These are phyloP conservation scores for Solanum virginianum DNA, from an alignment of 257 asterid genomes.

Conservation along the genomic window DNA sequence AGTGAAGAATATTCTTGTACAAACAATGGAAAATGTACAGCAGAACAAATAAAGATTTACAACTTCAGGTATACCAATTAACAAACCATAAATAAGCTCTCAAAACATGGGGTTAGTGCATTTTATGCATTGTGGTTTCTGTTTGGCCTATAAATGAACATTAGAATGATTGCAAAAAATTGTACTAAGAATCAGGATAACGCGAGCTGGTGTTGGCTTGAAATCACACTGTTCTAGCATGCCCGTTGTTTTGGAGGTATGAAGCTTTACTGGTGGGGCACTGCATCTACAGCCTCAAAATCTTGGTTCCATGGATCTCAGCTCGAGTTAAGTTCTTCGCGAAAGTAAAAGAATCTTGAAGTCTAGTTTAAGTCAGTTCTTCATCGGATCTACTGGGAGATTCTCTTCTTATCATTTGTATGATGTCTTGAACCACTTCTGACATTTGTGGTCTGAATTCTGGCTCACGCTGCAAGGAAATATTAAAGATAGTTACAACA, in stretches of 20 bases:
- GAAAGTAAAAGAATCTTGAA: neutral
- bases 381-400: conserved; percentile 54
- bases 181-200: neutral
- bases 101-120: conserved; percentile 8
- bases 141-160: neutral
- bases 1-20: neutral
- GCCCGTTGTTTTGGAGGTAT: neutral
- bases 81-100: neutral
- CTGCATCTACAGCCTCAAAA: neutral
- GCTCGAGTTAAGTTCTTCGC: neutral
- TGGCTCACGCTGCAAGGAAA: conserved; percentile 59
- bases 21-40: neutral
- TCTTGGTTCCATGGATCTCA: neutral
- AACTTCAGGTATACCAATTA: neutral
- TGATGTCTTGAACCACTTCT: conserved; percentile 82
- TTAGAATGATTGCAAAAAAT: neutral
- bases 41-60: neutral
- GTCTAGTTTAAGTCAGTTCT: conserved; percentile 16
- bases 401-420: conserved; percentile 74
- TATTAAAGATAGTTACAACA: neutral
- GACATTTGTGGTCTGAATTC: conserved; percentile 94
- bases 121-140: neutral
- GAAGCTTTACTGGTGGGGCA: conserved; percentile 1
- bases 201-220: neutral
- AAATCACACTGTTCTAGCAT: neutral